phyloP scores from a whole-genome alignment of 1,284 basidiomycete genomes.

The Pholiota adiposa region DNA sequence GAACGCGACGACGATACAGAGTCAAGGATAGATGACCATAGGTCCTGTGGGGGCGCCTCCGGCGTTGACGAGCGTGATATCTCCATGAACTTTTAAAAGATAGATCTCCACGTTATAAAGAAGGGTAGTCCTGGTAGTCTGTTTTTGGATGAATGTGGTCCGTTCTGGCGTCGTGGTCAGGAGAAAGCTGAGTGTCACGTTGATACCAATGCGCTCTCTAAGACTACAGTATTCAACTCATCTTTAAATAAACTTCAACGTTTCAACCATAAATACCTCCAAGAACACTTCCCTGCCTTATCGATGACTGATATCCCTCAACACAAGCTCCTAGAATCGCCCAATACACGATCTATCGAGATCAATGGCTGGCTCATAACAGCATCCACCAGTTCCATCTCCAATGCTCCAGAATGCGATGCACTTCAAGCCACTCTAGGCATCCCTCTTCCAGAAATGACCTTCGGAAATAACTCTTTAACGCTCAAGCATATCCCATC shows the following conservation, averaged over 20 bases:
- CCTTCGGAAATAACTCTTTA: constrained; percentile 88
- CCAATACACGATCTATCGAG: constrained; percentile 68
- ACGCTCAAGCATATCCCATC: constrained; percentile 64
- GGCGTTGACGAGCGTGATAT: constrained; percentile 65
- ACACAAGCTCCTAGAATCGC: constrained; percentile 67
- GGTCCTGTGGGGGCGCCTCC: constrained; percentile 73
- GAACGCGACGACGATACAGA: constrained; percentile 85
- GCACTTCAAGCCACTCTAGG: constrained; percentile 65
- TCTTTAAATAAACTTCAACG: too few species aligned
- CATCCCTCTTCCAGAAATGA: constrained; percentile 96
- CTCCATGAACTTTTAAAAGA: constrained; percentile 40
- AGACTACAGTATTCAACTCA: too few species aligned
- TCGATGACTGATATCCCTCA: constrained; percentile 46
- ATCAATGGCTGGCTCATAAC: constrained; percentile 69
- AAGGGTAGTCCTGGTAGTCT: neutral
- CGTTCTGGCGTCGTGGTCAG: constrained; percentile 4
- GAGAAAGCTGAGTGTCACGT: constrained; percentile 1
- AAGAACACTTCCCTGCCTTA: neutral
- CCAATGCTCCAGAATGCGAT: constrained; percentile 77
- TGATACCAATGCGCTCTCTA: constrained; percentile 1
- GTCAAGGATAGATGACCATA: constrained; percentile 92
- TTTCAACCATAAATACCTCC: too few species aligned
- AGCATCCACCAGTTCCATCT: constrained; percentile 71
- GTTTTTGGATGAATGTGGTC: neutral
- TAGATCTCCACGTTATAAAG: neutral